Base-by-base conservation (phyloP, 139 green algal genomes). In the Chlorella sp. region DNA sequence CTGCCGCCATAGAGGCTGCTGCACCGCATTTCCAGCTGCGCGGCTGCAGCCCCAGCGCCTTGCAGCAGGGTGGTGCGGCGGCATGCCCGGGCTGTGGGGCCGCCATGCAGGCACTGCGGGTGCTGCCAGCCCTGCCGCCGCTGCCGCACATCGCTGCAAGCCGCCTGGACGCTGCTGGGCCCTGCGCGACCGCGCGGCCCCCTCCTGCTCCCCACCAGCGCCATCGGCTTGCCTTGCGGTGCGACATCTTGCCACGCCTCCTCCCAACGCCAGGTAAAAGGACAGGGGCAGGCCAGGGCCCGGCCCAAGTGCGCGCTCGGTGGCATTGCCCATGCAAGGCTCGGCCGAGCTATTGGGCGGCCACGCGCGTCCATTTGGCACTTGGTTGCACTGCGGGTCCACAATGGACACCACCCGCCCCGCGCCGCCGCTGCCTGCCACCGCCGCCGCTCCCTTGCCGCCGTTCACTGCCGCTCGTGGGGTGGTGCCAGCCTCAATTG, bases 211-310 rank as follows among this genome's bases (percentile, higher is more conserved):
- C 64, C n/a, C 30, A 30, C n/a, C 5, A 30, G 30, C 64, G 64
- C 64, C 64, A 39, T 34, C 65, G 21, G 1, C 86, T 65, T 56
- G 83, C 87, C 87, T 90, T 90, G 38, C 87, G 67, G 81, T 90
- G 87, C 79, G 82, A 88, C 87, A 90, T 90, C 44, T 28, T 67
- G 64, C 44, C 68, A 23, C 13, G 25, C 63, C 28, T 23, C 65
- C 36, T 18, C 63, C 57, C 13, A 34, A 25, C 12, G 65, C 44
- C 28, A 47, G 15, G 34, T 47, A 68, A 87, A 87, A 87, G 83
- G 83, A 87, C 39, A 28, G 74, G 39, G 21, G 28, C 62, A 75
- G 60, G 73, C n/a, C 13, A 25, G 63, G 25, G 13, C 74, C n/a
- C 32, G 20, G 51, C 47, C 12, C 13, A 51, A 69, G 39, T 20